phyloP scores from a whole-genome alignment of 352 stramenopile genomes.

The Phytopythium boreale region DNA sequence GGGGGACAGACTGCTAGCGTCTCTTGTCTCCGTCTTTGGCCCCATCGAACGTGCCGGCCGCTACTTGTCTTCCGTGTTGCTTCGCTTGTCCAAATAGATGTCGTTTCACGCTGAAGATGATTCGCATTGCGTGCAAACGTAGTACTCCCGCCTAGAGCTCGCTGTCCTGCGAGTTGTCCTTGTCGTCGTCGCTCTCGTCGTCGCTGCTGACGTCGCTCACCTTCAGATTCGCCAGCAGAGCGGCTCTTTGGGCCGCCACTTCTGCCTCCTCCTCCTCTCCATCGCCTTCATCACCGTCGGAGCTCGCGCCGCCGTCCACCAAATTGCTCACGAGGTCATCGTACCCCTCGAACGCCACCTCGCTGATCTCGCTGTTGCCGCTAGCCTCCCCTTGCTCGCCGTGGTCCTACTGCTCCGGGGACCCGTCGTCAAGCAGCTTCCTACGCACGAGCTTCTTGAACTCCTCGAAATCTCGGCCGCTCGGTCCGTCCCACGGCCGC shows the following conservation, averaged over 20 bases:
- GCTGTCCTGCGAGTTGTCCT: constrained; percentile 52
- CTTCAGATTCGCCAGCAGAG: constrained; percentile 21
- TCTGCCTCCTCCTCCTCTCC: constrained; percentile 27
- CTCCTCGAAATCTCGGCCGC: constrained; percentile 51
- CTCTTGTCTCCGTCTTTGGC: constrained; percentile 10
- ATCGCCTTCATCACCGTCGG: constrained; percentile 20
- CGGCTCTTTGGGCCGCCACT: constrained; percentile 17
- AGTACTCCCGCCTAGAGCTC: too few relatives aligned
- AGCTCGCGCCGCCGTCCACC: background rate
- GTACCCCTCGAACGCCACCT: constrained; percentile 68
- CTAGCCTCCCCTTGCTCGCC: constrained; percentile 14
- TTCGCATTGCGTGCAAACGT: background rate
- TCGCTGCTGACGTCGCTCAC: constrained; percentile 50
- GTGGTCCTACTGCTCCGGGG: constrained; percentile 18
- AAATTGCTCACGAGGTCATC: constrained; percentile 44
- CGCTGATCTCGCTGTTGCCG: constrained; percentile 77
- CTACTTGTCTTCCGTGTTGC: background rate
- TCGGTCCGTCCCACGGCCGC: constrained; percentile 62
- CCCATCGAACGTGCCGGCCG: background rate
- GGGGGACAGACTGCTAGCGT: constrained; percentile 8
- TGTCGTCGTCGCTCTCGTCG: constrained; percentile 22
- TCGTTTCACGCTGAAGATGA: too few relatives aligned
- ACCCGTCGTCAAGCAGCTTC: constrained; percentile 30
- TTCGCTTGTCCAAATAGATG: constrained; percentile 31
- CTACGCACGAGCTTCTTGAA: constrained; percentile 53